phyloP scores from a whole-genome alignment of 129 eudicot species.

The Scalesia atractyloides region DNA sequence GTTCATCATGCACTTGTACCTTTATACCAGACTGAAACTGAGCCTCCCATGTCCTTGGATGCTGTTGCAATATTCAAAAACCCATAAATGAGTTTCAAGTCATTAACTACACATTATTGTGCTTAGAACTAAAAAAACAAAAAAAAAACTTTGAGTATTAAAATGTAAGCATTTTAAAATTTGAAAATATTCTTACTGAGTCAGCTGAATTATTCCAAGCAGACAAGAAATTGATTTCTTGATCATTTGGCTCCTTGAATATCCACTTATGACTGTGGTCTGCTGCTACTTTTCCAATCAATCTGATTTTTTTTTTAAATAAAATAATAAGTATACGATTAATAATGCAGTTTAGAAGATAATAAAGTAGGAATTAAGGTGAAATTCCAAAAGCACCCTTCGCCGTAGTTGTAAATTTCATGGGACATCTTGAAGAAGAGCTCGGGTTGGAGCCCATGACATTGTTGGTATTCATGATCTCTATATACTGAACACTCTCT shows the following conservation, averaged over 20 bases:
- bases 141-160: not conserved
- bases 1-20: constrained; percentile 46
- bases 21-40: constrained; percentile 98
- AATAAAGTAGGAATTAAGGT: not conserved
- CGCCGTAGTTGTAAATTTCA: constrained; percentile 98
- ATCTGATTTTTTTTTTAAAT: constrained; percentile 41
- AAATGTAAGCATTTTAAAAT: not conserved
- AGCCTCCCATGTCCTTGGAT: constrained; percentile 99
- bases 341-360: not conserved
- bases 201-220: constrained; percentile 97
- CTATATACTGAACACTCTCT: constrained; percentile 47
- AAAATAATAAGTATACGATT: constrained; percentile 4
- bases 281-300: constrained; percentile 98
- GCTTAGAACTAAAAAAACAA: not conserved
- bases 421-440: constrained; percentile 99
- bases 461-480: constrained; percentile 54
- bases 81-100: constrained; percentile 10
- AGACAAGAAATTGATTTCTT: constrained; percentile 95
- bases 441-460: constrained; percentile 94
- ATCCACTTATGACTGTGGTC: constrained; percentile 99
- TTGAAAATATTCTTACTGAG: constrained; percentile 50
- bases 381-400: constrained; percentile 61
- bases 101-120: not conserved
- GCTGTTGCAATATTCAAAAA: constrained; percentile 47
- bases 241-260: constrained; percentile 86